Base-by-base conservation (phyloP, 371 early-diverging fungal genomes). In the Umbelopsis sp. region DNA sequence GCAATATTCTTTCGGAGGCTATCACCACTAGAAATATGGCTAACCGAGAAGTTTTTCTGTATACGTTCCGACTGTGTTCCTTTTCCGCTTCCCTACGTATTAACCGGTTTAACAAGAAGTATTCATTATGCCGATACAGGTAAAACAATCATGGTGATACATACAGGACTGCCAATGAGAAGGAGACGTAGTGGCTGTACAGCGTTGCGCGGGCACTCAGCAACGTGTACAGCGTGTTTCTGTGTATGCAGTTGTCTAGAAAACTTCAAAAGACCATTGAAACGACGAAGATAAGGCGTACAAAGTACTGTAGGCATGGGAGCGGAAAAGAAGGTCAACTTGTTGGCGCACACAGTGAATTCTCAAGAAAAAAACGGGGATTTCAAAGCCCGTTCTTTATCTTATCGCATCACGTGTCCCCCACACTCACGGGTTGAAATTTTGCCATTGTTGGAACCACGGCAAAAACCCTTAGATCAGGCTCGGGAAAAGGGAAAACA, bases 21-120 rank as follows among this genome's bases (percentile, higher is more conserved):
- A 72, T 96, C 94, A 32, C 97, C 97, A 74, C 92, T 93, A 8
- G 96, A 93, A 63, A 96, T 78, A 46, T 85, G 78, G 16, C 80
- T 29, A 6, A 91, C 83, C 16, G 86, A 88, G 81, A 92, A 94
- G 70, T 87, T 82, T 69, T 82, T 75, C 64, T 87, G 76, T 41
- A 96, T 83, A 65, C 93, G 86, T 63, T 74, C 76, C n/a, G 94
- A 91, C 70, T 94, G 94, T 29, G 97, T 96, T 45, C 96, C 97
- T 77, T 95, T 94, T 35, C 94, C 94, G 11, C 94, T 80, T 20
- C 94, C 94, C 91, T 89, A 29, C 1, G 69, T 50, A 65, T 11
- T n/a, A 64, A 50, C 14, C 25, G 50, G 37, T 45, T n/a, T 45
- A 52, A 65, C n/a, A 62, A 57, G 10, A 20, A 32, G 52, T 16